phyloP scores from a whole-genome alignment of 1,284 basidiomycete genomes.

The Coniophora puteana region DNA sequence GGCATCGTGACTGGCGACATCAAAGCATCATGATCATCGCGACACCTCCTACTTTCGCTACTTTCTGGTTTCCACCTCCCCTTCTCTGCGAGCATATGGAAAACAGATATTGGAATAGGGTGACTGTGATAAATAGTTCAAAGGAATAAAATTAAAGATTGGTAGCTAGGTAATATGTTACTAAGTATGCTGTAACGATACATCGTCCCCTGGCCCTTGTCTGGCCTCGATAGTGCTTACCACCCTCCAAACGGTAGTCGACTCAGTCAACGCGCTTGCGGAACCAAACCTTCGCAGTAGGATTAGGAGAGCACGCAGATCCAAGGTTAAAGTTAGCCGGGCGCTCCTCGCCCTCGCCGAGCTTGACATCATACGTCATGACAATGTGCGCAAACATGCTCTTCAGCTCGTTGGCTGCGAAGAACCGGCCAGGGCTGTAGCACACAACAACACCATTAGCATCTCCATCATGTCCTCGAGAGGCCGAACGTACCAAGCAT shows the following conservation, averaged over 20 bases:
- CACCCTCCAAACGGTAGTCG: not conserved
- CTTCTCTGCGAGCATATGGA: no score
- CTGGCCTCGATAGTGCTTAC: not conserved
- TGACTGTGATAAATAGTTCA: no score
- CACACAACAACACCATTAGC: conserved; percentile 18
- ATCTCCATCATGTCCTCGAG: conserved; percentile 36
- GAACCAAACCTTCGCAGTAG: conserved; percentile 2
- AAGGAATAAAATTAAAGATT: no score
- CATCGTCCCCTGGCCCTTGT: not conserved
- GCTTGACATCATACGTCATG: conserved; percentile 43
- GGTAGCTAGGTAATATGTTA: no score
- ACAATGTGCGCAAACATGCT: conserved; percentile 40
- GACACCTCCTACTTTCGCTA: no score
- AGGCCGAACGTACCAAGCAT: conserved; percentile 41
- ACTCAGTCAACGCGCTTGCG: not conserved
- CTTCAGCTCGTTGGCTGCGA: conserved; percentile 44
- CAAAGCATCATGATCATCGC: no score
- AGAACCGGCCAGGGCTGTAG: conserved; percentile 41
- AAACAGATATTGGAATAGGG: no score
- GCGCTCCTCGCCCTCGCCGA: conserved; percentile 27
- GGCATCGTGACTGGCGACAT: no score
- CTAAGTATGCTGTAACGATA: not conserved
- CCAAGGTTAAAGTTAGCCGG: conserved; percentile 6
- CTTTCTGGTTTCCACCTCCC: no score
- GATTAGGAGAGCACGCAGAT: not conserved